These are phyloP conservation scores for Melaleuca alternifolia DNA, from an alignment of 345 rosid genomes.

Conservation along the genomic window DNA sequence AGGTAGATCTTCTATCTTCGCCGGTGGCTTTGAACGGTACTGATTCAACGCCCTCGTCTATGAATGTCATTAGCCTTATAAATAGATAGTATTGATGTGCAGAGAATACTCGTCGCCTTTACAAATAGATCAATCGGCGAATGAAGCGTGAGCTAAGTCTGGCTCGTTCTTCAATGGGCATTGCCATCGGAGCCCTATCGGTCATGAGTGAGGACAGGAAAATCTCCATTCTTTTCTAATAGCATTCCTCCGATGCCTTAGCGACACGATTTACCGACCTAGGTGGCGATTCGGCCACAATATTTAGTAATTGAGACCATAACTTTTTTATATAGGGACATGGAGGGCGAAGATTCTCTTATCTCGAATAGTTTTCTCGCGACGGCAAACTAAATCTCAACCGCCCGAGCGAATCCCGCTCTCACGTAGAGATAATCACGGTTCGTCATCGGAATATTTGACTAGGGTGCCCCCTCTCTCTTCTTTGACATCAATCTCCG, in stretches of 20 bases:
- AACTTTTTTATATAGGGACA: rapidly evolving
- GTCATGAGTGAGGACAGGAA: neutral
- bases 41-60: too few relatives aligned
- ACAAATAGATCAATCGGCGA: neutral
- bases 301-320: neutral
- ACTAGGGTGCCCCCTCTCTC: neutral
- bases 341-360: neutral
- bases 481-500: neutral
- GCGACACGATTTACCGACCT: neutral
- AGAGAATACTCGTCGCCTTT: rapidly evolving
- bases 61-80: too few relatives aligned
- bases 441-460: neutral
- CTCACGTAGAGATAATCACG: neutral
- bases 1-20: neutral
- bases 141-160: rapidly evolving
- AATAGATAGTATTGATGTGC: too few relatives aligned
- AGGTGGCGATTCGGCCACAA: neutral
- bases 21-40: neutral
- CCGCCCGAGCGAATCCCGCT: neutral
- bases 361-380: neutral
- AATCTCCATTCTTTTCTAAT: rapidly evolving
- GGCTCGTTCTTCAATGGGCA: neutral
- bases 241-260: neutral
- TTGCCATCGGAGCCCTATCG: neutral
- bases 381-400: neutral